Evolutionary conservation across 2,329 filamentous ascomycete species (phyloP).

Genomic region (Lecanicillium sp.): DNA sequence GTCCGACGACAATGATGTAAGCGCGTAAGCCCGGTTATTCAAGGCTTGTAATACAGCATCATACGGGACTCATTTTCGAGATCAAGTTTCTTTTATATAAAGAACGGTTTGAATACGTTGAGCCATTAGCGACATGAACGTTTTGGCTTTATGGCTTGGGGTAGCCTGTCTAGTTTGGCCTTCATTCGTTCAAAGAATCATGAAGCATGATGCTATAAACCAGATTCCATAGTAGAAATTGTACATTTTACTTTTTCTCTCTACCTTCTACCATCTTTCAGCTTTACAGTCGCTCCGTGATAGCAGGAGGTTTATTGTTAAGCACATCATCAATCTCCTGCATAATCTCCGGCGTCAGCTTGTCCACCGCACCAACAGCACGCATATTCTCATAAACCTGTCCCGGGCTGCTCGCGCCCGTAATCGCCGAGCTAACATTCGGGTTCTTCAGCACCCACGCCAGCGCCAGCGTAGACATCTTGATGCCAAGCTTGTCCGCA

Average conservation of each 20-base stretch:
- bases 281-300: conserved; percentile 24
- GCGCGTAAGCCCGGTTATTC: too few relatives aligned
- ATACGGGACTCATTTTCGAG: too few relatives aligned
- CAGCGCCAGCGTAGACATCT: conserved; percentile 46
- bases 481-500: conserved; percentile 55
- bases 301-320: conserved; percentile 46
- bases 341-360: conserved; percentile 51
- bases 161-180: too few relatives aligned
- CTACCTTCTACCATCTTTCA: neutral
- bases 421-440: conserved; percentile 53
- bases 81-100: too few relatives aligned
- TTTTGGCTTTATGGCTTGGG: too few relatives aligned
- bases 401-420: conserved; percentile 47
- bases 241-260: neutral
- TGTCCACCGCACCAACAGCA: conserved; percentile 43
- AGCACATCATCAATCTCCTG: conserved; percentile 51
- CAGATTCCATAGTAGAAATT: too few relatives aligned
- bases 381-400: conserved; percentile 53
- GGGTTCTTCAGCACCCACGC: conserved; percentile 57
- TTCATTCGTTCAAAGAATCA: too few relatives aligned
- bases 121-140: too few relatives aligned
- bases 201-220: too few relatives aligned
- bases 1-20: too few relatives aligned
- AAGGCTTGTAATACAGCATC: too few relatives aligned
- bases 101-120: too few relatives aligned